These are phyloP conservation scores for Lycium barbarum DNA, from an alignment of 257 asterid species.

Conservation along the genomic window DNA sequence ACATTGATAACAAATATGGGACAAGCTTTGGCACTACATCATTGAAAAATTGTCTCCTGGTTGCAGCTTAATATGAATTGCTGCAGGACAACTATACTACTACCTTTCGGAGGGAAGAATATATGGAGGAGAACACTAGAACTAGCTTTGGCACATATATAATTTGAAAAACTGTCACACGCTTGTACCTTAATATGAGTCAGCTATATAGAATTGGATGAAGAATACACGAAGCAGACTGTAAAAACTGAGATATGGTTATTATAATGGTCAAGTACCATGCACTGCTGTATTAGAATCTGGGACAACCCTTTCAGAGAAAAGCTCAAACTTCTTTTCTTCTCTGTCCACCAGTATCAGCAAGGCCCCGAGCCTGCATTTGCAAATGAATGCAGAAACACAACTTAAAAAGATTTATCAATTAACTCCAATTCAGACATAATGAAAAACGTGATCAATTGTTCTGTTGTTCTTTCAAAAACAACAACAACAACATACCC, in stretches of 20 bases:
- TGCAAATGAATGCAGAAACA: constrained; percentile 11
- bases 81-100: not conserved
- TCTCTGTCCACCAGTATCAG: constrained; percentile 37
- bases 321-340: constrained; percentile 42
- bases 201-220: not conserved
- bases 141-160: constrained; percentile 11
- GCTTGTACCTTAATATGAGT: not conserved
- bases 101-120: not conserved
- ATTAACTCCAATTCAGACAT: not conserved
- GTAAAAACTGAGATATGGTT: constrained; percentile 5
- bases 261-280: constrained; percentile 22
- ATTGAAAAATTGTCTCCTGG: not conserved
- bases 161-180: not conserved
- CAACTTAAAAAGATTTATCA: not conserved
- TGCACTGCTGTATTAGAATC: constrained; percentile 29
- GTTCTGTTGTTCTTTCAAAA: not conserved
- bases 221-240: not conserved
- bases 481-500: too few species aligned
- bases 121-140: not conserved
- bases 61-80: not conserved
- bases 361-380: constrained; percentile 50
- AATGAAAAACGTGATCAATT: not conserved
- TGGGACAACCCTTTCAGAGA: constrained; percentile 36
- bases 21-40: not conserved
- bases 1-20: not conserved